These are phyloP conservation scores for Sisymbrium irio DNA, from an alignment of 345 rosid genomes.

Conservation along the genomic window DNA sequence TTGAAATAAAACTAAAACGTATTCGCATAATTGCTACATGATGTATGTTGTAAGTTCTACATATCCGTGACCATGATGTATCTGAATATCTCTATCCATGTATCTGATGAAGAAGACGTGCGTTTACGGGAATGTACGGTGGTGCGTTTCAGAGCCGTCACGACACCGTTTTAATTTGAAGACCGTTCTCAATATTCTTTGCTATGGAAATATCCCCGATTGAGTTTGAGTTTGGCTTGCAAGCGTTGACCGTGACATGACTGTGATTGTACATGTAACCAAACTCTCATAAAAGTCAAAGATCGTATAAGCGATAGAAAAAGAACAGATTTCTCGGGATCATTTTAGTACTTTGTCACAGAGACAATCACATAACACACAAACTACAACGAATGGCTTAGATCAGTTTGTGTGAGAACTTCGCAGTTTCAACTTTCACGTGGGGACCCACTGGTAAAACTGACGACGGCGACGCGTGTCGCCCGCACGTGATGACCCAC, in stretches of 20 bases:
- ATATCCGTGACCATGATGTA: not conserved
- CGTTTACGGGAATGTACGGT: slow-evolving; percentile 20
- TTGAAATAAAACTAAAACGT: not conserved
- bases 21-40: not conserved
- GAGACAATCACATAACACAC: not conserved
- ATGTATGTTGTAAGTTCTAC: slow-evolving; percentile 1
- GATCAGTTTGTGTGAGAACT: slow-evolving; percentile 14
- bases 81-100: not conserved
- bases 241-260: slow-evolving; percentile 33
- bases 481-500: slow-evolving; percentile 26
- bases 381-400: slow-evolving; percentile 7
- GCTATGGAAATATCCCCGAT: slow-evolving; percentile 9
- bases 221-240: not conserved
- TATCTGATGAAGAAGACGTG: slow-evolving; percentile 29
- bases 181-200: slow-evolving; percentile 15
- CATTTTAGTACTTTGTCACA: not conserved
- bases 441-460: slow-evolving; percentile 12
- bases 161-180: slow-evolving; percentile 21
- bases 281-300: slow-evolving; percentile 13
- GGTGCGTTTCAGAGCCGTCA: slow-evolving; percentile 34
- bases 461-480: slow-evolving; percentile 32
- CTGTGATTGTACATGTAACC: not conserved
- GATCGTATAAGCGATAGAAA: not conserved
- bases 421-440: slow-evolving; percentile 1
- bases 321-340: slow-evolving; percentile 20